Base-by-base conservation (phyloP, 768 basidiomycete species). In the Tricholoma bakamatsutake region DNA sequence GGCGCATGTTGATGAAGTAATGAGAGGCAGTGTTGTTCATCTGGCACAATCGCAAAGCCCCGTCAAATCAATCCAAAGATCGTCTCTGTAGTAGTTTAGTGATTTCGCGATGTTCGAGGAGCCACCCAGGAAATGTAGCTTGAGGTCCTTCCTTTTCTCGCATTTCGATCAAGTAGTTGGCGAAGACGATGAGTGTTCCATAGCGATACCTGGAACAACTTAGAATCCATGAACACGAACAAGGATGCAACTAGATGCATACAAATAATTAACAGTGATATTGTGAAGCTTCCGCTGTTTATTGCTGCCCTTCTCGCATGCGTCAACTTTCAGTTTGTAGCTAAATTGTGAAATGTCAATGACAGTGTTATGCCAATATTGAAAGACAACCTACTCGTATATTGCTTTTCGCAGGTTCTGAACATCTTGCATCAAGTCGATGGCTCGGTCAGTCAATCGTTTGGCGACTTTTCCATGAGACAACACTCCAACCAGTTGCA, bases 351-450 rank as follows among this genome's bases (percentile, higher is more conserved):
- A 53, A n/a, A 33, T 42, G 45, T 50, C 34, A 50, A 33, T 17
- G 3, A 49, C 24, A 59, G 47, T 40, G 18, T 49, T 54, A 27
- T 46, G 31, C 24, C 34, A 28, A 33, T 53, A 21, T 18, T 37
- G 11, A 28, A 27, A 12, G 3, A 33, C 1, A 7, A 74, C 89
- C 69, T 67, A 98, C 89, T 96, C 92, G 66, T 92, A 97, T 49
- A 99, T 88, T 0, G 97, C 93, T 68, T 91, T 92, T 34, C 97
- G 84, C 37, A 99, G 76, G 66, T 99, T 99, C 70, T 99, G 97
- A 0, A 99, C 95, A 59, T 95, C 94, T 71, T 91, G 88, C 90
- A 94, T 93, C 61, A 86, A 71, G 70, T 98, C 95, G 61, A 97
- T 85, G 1, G 89, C 93, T 21, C 83, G 75, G 68, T 98, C 96